Percentiles rank a stretch among this genome's conserved stretches.
phyloP scores from a whole-genome alignment of 345 rosid genomes.

The Microthlaspi erraticum region DNA sequence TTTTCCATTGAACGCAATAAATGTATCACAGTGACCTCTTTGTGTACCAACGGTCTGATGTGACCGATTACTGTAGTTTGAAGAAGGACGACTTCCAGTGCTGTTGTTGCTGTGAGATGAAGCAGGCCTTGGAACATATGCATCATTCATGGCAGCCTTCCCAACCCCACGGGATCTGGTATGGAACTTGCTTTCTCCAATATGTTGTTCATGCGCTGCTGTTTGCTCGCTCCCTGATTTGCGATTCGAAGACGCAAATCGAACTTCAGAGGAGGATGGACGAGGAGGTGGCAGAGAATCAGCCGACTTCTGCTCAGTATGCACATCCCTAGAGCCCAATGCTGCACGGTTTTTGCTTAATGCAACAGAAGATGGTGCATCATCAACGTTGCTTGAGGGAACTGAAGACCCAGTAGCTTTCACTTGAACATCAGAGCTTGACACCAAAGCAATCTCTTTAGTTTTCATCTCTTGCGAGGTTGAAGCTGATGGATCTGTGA shows the following conservation, averaged over 20 bases:
- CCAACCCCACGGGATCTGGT: slow-evolving; percentile 60
- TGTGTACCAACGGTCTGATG: slow-evolving; percentile 66
- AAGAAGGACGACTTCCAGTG: slow-evolving; percentile 72
- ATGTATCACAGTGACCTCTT: slow-evolving; percentile 56
- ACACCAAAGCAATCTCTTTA: slow-evolving; percentile 51
- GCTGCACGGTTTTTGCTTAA: slow-evolving; percentile 48
- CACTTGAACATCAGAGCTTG: slow-evolving; percentile 49
- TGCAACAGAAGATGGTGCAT: slow-evolving; percentile 46
- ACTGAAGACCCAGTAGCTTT: slow-evolving; percentile 50
- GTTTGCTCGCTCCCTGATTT: slow-evolving; percentile 57
- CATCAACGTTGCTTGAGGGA: slow-evolving; percentile 46
- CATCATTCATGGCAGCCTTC: slow-evolving; percentile 57
- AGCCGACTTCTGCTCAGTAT: slow-evolving; percentile 48
- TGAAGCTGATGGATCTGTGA: slow-evolving; percentile 51
- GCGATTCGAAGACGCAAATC: slow-evolving; percentile 67
- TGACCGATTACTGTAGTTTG: slow-evolving; percentile 72
- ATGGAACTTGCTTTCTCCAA: slow-evolving; percentile 54
- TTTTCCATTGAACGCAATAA: slow-evolving; percentile 8
- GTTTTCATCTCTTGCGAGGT: slow-evolving; percentile 50
- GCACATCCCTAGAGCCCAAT: slow-evolving; percentile 52
- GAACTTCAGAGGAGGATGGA: slow-evolving; percentile 62
- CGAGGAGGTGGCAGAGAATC: slow-evolving; percentile 47
- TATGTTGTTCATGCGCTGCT: slow-evolving; percentile 52
- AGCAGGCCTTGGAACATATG: slow-evolving; percentile 57
- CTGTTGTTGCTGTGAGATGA: slow-evolving; percentile 63